phyloP scores from a whole-genome alignment of 1,139 yeast genomes.

The Wickerhamomyces sp. region DNA sequence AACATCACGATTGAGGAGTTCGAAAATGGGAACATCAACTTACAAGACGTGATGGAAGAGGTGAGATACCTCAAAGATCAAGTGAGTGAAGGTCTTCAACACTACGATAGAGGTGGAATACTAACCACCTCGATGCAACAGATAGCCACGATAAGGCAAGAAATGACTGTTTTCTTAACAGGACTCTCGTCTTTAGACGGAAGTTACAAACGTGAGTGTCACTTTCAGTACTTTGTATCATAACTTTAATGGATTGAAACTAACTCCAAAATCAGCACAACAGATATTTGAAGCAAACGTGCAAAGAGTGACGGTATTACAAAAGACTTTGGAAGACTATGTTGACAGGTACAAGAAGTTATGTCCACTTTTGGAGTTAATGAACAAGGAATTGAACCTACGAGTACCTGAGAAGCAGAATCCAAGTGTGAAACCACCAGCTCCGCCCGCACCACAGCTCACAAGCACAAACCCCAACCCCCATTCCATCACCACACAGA shows the following conservation, averaged over 20 bases:
- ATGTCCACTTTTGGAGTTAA: conserved; percentile 17
- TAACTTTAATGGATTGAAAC: no score
- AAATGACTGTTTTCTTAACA: conserved; percentile 19
- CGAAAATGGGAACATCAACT: conserved; percentile 30
- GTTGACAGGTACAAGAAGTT: conserved; percentile 23
- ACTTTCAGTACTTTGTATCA: no score
- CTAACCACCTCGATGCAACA: no score
- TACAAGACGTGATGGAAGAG: conserved; percentile 28
- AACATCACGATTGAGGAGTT: conserved; percentile 22
- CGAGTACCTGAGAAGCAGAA: conserved; percentile 16
- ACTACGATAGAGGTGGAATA: no score
- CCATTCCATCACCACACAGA: conserved; percentile 3
- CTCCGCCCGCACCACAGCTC: conserved; percentile 1
- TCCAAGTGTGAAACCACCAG: conserved; percentile 15
- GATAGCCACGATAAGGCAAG: conserved; percentile 22
- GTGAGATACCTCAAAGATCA: conserved; percentile 27
- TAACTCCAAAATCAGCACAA: conserved; percentile 13
- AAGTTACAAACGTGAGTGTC: conserved; percentile 18
- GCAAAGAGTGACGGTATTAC: conserved; percentile 12
- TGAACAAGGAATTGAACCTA: conserved; percentile 15
- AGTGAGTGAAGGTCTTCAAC: conserved; percentile 19
- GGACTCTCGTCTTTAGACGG: conserved; percentile 17
- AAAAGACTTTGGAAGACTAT: conserved; percentile 21
- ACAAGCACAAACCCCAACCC: conserved; percentile 2
- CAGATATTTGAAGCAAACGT: conserved; percentile 21